Evolutionary conservation across 1,284 basidiomycete genomes (phyloP).

Genomic region (Papiliotrema laurentii): DNA sequence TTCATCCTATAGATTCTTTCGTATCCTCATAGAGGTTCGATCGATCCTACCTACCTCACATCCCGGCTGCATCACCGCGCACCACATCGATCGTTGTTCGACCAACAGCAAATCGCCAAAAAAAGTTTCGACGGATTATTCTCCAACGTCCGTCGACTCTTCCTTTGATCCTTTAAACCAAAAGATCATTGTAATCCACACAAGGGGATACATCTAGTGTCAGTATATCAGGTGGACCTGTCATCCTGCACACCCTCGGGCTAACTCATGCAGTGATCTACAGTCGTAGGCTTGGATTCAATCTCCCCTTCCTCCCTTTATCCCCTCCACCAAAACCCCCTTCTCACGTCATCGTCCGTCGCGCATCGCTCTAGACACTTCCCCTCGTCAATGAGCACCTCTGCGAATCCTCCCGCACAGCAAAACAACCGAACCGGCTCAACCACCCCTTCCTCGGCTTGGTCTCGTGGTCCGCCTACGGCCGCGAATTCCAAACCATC

Average conservation of each 20-base stretch:
- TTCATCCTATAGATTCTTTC: background rate
- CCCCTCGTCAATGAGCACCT: slow-evolving; percentile 33
- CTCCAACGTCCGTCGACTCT: no score
- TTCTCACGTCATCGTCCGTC: background rate
- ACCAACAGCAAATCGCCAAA: no score
- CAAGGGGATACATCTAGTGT: no score
- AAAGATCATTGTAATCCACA: no score
- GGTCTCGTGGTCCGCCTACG: slow-evolving; percentile 40
- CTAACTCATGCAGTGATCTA: no score
- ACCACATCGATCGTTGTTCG: no score
- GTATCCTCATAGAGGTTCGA: background rate
- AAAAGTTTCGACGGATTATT: no score
- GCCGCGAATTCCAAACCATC: slow-evolving; percentile 28
- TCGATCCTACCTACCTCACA: background rate
- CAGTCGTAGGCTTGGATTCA: no score
- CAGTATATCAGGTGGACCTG: no score
- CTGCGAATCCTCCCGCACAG: slow-evolving; percentile 16
- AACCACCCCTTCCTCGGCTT: slow-evolving; percentile 24
- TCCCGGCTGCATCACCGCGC: background rate
- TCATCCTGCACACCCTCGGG: no score
- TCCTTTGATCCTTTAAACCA: no score
- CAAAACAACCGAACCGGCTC: slow-evolving; percentile 19
- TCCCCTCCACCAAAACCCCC: background rate
- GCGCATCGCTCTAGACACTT: background rate
- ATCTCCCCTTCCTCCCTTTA: background rate